phyloP scores from a whole-genome alignment of 495 filamentous ascomycete species.

The Talaromyces liani region DNA sequence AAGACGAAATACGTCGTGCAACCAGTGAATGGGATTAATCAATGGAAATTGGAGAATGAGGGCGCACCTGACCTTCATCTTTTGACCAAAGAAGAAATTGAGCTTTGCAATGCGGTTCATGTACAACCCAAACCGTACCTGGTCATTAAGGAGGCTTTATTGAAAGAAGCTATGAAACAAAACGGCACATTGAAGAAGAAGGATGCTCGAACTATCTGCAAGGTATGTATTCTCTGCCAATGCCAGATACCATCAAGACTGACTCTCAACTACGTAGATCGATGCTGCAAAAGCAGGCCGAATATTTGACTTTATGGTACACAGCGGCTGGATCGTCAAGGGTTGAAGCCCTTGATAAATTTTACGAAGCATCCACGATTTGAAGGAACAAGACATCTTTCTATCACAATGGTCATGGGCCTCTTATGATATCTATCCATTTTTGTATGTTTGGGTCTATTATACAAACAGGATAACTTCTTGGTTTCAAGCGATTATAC shows the following conservation, averaged over 20 bases:
- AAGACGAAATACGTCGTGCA: conserved; percentile 41
- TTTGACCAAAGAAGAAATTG: conserved; percentile 72
- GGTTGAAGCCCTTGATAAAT: conserved; percentile 8
- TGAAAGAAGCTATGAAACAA: conserved; percentile 82
- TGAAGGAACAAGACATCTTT: neutral
- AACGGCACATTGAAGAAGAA: conserved; percentile 89
- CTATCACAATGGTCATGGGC: neutral
- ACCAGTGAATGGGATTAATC: conserved; percentile 48
- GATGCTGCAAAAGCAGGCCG: conserved; percentile 58
- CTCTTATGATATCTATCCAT: neutral
- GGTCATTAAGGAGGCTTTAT: conserved; percentile 81
- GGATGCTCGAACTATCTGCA: conserved; percentile 63
- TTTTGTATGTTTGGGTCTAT: neutral
- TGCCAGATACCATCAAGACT: neutral
- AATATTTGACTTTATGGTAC: conserved; percentile 91
- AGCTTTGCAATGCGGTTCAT: conserved; percentile 74
- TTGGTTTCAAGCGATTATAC: neutral
- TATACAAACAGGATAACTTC: neutral
- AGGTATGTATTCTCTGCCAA: conserved; percentile 28
- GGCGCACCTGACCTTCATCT: conserved; percentile 76
- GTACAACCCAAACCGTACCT: conserved; percentile 90
- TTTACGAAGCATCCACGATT: neutral
- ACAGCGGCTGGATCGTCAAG: conserved; percentile 87
- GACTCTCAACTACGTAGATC: conserved; percentile 35
- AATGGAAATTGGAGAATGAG: conserved; percentile 65